Percentiles rank a stretch among this genome's conserved stretches.
Evolutionary conservation across 345 rosid species (phyloP).

Genomic region (Gossypium raimondii): DNA sequence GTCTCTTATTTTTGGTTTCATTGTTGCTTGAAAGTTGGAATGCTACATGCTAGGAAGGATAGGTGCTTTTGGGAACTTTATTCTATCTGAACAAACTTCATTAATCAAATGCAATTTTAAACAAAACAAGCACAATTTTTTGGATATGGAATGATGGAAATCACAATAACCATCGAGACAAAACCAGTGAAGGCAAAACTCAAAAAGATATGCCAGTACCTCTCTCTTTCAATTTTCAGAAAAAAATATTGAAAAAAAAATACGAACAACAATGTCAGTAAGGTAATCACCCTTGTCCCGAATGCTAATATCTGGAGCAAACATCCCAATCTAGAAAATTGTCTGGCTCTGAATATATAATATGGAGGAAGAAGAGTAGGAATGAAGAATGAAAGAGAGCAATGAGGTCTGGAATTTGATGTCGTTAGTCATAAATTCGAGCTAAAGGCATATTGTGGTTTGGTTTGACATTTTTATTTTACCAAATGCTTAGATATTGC

Average conservation of each 20-base stretch:
- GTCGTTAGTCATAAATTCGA: background rate
- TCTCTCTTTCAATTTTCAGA: background rate
- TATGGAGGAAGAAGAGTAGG: background rate
- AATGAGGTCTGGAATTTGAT: background rate
- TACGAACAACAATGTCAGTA: background rate
- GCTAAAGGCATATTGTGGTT: background rate
- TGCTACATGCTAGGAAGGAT: background rate
- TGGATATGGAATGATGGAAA: background rate
- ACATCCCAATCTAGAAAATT: background rate
- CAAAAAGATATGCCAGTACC: background rate
- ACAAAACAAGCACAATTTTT: background rate
- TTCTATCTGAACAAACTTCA: background rate
- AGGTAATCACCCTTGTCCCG: background rate
- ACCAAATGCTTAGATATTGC: slow-evolving; percentile 1
- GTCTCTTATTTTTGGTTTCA: background rate
- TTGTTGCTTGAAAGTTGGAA: background rate
- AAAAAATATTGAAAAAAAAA: background rate
- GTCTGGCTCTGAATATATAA: background rate
- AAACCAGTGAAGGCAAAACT: slow-evolving; percentile 5
- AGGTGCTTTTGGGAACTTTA: background rate
- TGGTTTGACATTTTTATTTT: background rate
- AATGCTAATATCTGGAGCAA: background rate
- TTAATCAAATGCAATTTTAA: slow-evolving; percentile 4
- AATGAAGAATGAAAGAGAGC: background rate
- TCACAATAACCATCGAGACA: background rate